A percentile compares a stretch with the other conserved stretches of the same genome.
These are phyloP conservation scores for Metschnikowia cubensis DNA, from an alignment of 805 yeast genomes.

Conservation along the genomic window DNA sequence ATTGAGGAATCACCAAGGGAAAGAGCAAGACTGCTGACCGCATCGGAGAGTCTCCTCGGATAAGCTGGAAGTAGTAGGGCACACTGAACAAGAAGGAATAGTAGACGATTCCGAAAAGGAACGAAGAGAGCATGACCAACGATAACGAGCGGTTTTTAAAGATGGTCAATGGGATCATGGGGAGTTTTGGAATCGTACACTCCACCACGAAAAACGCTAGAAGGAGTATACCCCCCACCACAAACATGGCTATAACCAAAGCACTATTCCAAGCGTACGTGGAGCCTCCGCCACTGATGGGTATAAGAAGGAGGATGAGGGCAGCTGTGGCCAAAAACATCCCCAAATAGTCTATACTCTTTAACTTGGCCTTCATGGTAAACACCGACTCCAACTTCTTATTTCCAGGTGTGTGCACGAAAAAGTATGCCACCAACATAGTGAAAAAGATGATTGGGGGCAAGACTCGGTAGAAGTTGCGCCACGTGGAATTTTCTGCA, in stretches of 20 bases:
- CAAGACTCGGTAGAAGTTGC: constrained; percentile 48
- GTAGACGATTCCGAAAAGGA: constrained; percentile 49
- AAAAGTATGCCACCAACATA: constrained; percentile 26
- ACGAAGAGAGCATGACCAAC: constrained; percentile 28
- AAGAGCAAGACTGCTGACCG: constrained; percentile 39
- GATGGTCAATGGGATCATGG: constrained; percentile 51
- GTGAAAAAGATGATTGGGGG: constrained; percentile 40
- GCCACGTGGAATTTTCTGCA: constrained; percentile 45
- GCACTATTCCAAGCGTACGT: constrained; percentile 51
- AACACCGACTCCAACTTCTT: constrained; percentile 24
- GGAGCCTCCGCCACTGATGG: constrained; percentile 60
- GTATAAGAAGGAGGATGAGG: constrained; percentile 48
- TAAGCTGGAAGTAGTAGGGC: constrained; percentile 48
- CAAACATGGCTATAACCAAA: constrained; percentile 32
- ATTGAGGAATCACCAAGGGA: constrained; percentile 38
- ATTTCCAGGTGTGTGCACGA: constrained; percentile 35
- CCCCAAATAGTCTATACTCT: constrained; percentile 52
- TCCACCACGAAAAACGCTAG: constrained; percentile 48
- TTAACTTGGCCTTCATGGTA: constrained; percentile 33
- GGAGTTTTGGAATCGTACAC: constrained; percentile 44
- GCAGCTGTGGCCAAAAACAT: constrained; percentile 46
- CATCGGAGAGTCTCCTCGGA: constrained; percentile 37
- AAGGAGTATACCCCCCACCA: constrained; percentile 32
- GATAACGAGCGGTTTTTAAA: constrained; percentile 35
- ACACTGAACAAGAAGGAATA: constrained; percentile 45